Evolutionary conservation across 108 stramenopile species (phyloP).

Genomic region (Pseudonitzschia multistriata): DNA sequence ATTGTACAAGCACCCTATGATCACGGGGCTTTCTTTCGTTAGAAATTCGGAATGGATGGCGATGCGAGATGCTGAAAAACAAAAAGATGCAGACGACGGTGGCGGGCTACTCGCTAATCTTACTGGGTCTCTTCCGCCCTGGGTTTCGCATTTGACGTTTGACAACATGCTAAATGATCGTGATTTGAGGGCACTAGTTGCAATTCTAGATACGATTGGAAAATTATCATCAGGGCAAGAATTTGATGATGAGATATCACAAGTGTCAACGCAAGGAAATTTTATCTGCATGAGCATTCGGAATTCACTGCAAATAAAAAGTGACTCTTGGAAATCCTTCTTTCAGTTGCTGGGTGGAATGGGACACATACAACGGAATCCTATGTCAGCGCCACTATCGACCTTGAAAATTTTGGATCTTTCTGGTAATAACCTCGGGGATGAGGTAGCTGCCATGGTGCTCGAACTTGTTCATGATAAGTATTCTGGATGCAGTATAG

Average conservation of each 20-base stretch:
- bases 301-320: slow-evolving; percentile 38
- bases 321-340: slow-evolving; percentile 40
- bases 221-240: slow-evolving; percentile 43
- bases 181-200: slow-evolving; percentile 44
- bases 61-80: slow-evolving; percentile 14
- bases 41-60: slow-evolving; percentile 25
- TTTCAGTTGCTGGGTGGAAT: slow-evolving; percentile 46
- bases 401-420: slow-evolving; percentile 52
- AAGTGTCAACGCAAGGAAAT: slow-evolving; percentile 44
- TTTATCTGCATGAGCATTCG: slow-evolving; percentile 47
- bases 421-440: slow-evolving; percentile 56
- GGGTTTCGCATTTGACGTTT: slow-evolving; percentile 57
- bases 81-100: slow-evolving; percentile 43
- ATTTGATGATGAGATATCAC: slow-evolving; percentile 9
- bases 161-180: slow-evolving; percentile 49
- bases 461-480: slow-evolving; percentile 48
- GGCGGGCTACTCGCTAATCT: slow-evolving; percentile 56
- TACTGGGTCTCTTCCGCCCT: slow-evolving; percentile 59
- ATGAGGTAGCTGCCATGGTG: slow-evolving; percentile 44
- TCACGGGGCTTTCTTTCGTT: slow-evolving; percentile 59
- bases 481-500: slow-evolving; percentile 49
- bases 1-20: slow-evolving; percentile 59
- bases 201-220: slow-evolving; percentile 54
- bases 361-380: slow-evolving; percentile 21
- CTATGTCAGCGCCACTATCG: slow-evolving; percentile 30